These are phyloP conservation scores for Mortierella sp. DNA, from an alignment of 371 early-diverging fungal species.

Conservation along the genomic window DNA sequence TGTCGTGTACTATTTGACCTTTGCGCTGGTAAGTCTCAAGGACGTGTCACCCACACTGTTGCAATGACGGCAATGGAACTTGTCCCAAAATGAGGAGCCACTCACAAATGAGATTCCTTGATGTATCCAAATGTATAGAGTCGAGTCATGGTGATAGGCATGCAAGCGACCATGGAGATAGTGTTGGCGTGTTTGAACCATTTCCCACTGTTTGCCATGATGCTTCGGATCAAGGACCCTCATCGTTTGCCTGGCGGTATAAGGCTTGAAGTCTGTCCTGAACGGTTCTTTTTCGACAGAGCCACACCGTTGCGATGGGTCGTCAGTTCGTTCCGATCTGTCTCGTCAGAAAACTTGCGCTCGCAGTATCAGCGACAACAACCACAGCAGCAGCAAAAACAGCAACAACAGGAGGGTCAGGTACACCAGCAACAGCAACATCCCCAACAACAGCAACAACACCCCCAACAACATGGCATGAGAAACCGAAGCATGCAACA, in stretches of 20 bases:
- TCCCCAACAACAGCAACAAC: constrained; percentile 4
- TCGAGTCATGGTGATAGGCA: constrained; percentile 81
- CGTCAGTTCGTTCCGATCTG: constrained; percentile 44
- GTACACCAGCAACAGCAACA: constrained; percentile 1
- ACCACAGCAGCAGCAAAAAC: not conserved
- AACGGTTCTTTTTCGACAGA: constrained; percentile 51
- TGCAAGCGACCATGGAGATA: constrained; percentile 86
- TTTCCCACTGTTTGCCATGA: constrained; percentile 92
- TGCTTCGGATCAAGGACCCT: constrained; percentile 90
- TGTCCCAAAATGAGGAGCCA: no score
- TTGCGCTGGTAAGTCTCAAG: constrained; percentile 72
- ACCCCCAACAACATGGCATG: constrained; percentile 7
- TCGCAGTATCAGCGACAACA: not conserved
- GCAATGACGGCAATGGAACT: no score
- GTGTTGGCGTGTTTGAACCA: constrained; percentile 90
- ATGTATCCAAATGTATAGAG: no score
- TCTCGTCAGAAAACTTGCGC: constrained; percentile 25
- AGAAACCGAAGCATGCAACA: not conserved
- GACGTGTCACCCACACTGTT: no score
- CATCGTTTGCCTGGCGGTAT: constrained; percentile 81
- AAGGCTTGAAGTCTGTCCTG: constrained; percentile 46
- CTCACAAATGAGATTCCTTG: no score
- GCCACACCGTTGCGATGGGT: constrained; percentile 52
- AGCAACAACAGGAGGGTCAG: constrained; percentile 2
- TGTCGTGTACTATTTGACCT: constrained; percentile 91